phyloP scores from a whole-genome alignment of 257 asterid genomes.

The Parsonsia alboflavescens region DNA sequence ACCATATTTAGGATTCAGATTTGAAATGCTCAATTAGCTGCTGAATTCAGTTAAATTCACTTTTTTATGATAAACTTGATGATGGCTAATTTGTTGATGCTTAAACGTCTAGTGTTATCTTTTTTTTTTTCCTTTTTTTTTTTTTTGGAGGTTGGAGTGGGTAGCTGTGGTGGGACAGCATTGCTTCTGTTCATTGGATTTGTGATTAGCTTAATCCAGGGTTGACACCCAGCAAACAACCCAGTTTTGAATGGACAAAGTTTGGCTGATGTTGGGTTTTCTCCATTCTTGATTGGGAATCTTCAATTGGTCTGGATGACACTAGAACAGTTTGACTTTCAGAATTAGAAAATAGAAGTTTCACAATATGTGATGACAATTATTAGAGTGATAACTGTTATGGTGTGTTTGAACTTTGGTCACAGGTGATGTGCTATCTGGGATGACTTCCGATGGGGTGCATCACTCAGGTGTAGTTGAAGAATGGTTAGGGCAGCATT shows the following conservation, averaged over 20 bases:
- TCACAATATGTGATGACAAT: not conserved
- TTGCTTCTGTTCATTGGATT: not conserved
- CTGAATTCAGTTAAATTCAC: not conserved
- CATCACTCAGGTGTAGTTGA: constrained; percentile 76
- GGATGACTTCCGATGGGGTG: constrained; percentile 70
- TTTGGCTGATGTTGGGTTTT: not conserved
- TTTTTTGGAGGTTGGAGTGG: not conserved
- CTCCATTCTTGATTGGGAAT: not conserved
- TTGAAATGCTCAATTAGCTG: not conserved
- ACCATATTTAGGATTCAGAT: not conserved
- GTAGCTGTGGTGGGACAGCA: not conserved
- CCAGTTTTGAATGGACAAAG: not conserved
- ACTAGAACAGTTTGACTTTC: not conserved
- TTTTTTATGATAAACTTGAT: not conserved
- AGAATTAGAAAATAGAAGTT: not conserved
- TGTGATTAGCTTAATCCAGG: not conserved
- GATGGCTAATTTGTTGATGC: not conserved
- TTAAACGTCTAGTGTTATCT: not conserved
- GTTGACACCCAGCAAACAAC: not conserved
- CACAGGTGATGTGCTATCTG: constrained; percentile 86
- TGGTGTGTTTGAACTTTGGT: constrained; percentile 15
- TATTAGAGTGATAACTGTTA: not conserved
- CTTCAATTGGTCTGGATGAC: not conserved
- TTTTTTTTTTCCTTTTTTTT: not conserved
- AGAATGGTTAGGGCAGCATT: constrained; percentile 85